Conservation (phyloP, 2,329 filamentous ascomycete genomes). For the Geoglossum cookeanum region DNA sequence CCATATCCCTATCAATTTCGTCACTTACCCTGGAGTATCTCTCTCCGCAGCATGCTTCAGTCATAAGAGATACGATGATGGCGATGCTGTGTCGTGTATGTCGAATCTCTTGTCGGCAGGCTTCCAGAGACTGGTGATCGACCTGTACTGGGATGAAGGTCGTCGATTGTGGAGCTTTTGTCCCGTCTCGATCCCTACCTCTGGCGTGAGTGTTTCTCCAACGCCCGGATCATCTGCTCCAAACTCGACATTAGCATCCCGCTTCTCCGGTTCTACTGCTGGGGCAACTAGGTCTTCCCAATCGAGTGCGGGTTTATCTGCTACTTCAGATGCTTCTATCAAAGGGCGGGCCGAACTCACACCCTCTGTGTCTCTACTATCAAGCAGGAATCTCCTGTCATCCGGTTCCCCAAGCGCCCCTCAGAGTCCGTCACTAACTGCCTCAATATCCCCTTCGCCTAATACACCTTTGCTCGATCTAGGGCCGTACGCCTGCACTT, state of each 20-base stretch:
- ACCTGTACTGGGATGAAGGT: conserved; percentile 43
- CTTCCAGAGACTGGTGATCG: conserved; percentile 37
- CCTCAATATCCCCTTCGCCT: not conserved
- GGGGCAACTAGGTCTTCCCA: not conserved
- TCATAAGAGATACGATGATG: conserved; percentile 31
- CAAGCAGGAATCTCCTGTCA: not conserved
- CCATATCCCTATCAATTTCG: conserved; percentile 42
- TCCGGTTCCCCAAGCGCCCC: not conserved
- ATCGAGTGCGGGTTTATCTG: not conserved
- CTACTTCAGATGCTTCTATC: not conserved
- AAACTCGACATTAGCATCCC: not conserved
- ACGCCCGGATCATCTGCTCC: not conserved
- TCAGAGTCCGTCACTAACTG: not conserved
- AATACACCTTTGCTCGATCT: not conserved
- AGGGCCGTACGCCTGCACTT: conserved; percentile 37
- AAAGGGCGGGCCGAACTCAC: not conserved
- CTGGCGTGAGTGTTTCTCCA: not conserved
- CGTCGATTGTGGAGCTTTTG: conserved; percentile 39
- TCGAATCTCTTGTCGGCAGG: conserved; percentile 43
- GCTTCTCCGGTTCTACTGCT: not conserved
- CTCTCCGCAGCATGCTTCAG: conserved; percentile 40
- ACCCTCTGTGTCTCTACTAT: not conserved
- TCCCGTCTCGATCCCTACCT: conserved; percentile 24
- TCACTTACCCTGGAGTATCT: conserved; percentile 36
- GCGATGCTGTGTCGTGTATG: conserved; percentile 33